These are phyloP conservation scores for Penicillium sp. DNA, from an alignment of 2,329 filamentous ascomycete genomes.

Conservation along the genomic window DNA sequence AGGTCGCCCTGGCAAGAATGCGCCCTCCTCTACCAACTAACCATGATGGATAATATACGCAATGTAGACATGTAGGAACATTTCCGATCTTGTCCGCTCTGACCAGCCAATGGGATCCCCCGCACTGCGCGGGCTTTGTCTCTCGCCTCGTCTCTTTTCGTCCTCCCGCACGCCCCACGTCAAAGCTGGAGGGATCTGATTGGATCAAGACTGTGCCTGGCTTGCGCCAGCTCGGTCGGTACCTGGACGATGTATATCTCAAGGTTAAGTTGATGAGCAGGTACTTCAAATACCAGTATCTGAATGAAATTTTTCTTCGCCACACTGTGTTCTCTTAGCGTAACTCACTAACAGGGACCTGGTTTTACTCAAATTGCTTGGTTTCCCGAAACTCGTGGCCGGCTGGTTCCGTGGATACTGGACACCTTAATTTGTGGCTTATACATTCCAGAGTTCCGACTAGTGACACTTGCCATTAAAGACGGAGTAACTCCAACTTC, in stretches of 20 bases:
- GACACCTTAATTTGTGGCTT: slow-evolving; percentile 13
- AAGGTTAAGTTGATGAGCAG: neutral
- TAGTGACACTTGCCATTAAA: no score
- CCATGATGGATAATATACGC: neutral
- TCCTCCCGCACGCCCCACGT: neutral
- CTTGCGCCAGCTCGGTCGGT: neutral
- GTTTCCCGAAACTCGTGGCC: slow-evolving; percentile 3
- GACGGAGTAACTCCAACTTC: neutral
- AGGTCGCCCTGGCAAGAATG: neutral
- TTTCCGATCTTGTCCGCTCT: neutral
- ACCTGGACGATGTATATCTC: neutral
- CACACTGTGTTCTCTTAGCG: neutral
- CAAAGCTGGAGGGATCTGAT: neutral
- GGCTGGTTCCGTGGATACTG: slow-evolving; percentile 10
- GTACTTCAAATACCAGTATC: neutral
- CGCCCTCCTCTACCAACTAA: neutral
- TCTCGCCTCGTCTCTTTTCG: slow-evolving; percentile 4
- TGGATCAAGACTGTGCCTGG: neutral
- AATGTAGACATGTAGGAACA: neutral
- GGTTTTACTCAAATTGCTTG: neutral
- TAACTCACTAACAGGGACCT: neutral
- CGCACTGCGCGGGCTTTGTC: neutral
- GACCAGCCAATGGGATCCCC: slow-evolving; percentile 1
- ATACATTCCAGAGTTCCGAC: neutral
- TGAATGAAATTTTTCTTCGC: neutral